Evolutionary conservation across 1,284 basidiomycete species (phyloP), one percentile per base, ranked within the genome.

Genomic region (Boletus semigastroideus): DNA sequence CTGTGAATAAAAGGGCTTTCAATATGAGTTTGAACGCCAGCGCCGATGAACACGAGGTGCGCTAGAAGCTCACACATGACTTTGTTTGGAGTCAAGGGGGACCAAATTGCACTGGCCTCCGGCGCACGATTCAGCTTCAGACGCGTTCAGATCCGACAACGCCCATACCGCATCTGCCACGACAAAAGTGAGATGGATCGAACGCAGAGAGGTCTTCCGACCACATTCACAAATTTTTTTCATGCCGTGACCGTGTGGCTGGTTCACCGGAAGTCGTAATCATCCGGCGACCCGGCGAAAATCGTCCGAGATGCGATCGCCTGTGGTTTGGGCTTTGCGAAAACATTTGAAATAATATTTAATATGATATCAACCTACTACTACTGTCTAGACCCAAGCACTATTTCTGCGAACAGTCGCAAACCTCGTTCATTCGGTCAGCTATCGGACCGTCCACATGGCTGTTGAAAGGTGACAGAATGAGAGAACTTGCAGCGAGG

Each of bases 11-110:
- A 46, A 40, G 25, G 37, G 28, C 44, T 42, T 49, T 50, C 46
- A 42, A 48, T 46, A 52, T 48, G 42, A 41, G 39, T 49, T 40
- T 40, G 47, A 42, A 52, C 49, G 44, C 50, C 39, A 44, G 41
- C 46, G 44, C 22, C 31, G 31, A 14, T 13, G 33, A 51, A 64
- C 64, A 65, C 55, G 64, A 65, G 64, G 68, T 46, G 46, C 49
- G 62, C 63, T 54, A 70, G 66, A 67, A 66, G 64, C 61, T 27
- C 48, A 37, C 49, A 34, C 50, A 46, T 54, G 55, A 53, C 55
- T 41, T 48, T 52, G 48, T 60, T 62, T 65, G 65, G 65, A 49
- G 49, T 36, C 50, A 64, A 61, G 59, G 59, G 42, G 63, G 42
- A 30, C 57, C 14, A 30, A 40, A 11, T 17, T 19, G 45, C 30